Conservation (phyloP, 2,329 filamentous ascomycete species). For the Hymenoscyphus fructigenus region DNA sequence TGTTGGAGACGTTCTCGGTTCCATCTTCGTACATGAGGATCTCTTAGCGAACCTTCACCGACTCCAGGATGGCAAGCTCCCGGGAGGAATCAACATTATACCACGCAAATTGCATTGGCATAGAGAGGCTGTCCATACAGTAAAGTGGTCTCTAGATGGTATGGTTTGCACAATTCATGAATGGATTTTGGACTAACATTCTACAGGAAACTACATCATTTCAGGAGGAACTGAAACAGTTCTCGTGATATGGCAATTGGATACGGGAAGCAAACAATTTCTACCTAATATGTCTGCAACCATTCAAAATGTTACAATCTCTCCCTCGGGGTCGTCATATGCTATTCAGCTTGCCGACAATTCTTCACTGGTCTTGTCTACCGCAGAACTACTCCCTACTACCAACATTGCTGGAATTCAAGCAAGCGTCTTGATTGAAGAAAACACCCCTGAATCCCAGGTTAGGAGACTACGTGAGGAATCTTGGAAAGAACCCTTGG, state of each 20-base stretch:
- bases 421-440: constrained; percentile 51
- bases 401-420: constrained; percentile 85
- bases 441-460: constrained; percentile 51
- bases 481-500: constrained; percentile 27
- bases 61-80: constrained; percentile 40
- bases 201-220: constrained; percentile 81
- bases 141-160: constrained; percentile 95
- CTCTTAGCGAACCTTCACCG: constrained; percentile 54
- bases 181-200: constrained; percentile 34
- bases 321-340: constrained; percentile 76
- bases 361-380: constrained; percentile 85
- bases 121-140: constrained; percentile 73
- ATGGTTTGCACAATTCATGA: constrained; percentile 34
- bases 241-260: constrained; percentile 89
- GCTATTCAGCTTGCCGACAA: constrained; percentile 87
- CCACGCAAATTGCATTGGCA: constrained; percentile 86
- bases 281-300: constrained; percentile 87
- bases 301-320: constrained; percentile 83
- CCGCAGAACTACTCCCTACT: constrained; percentile 81
- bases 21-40: constrained; percentile 80
- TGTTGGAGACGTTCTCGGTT: constrained; percentile 73
- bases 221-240: constrained; percentile 90
- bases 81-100: constrained; percentile 39
- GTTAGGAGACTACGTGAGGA: constrained; percentile 48
- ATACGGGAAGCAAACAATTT: constrained; percentile 78